phyloP scores from a whole-genome alignment of 768 basidiomycete species.

The Russula compacta region DNA sequence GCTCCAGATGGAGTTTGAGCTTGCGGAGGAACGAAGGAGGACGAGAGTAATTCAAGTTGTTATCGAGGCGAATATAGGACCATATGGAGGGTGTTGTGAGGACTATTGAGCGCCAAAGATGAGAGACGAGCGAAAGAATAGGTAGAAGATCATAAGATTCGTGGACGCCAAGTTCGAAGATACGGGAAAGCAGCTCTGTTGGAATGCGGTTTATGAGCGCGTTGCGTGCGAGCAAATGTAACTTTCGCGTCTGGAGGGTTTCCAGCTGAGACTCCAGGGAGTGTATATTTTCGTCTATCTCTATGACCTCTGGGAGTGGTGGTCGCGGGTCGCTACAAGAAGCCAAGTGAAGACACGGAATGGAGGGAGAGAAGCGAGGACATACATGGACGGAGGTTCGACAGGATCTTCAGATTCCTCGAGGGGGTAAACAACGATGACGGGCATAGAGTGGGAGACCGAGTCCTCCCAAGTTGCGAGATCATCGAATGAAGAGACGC shows the following conservation, averaged over 20 bases:
- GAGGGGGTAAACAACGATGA: conserved; percentile 16
- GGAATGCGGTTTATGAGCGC: conserved; percentile 25
- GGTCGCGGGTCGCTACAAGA: conserved; percentile 24
- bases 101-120: conserved; percentile 23
- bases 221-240: conserved; percentile 21
- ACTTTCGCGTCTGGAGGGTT: conserved; percentile 20
- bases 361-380: background rate
- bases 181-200: conserved; percentile 25
- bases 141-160: conserved; percentile 22
- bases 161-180: conserved; percentile 27
- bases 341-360: background rate
- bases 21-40: conserved; percentile 24
- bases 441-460: conserved; percentile 11
- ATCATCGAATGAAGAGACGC: conserved; percentile 20
- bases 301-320: conserved; percentile 20
- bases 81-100: conserved; percentile 25
- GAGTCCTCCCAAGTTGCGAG: conserved; percentile 22
- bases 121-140: conserved; percentile 24
- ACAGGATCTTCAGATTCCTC: conserved; percentile 17
- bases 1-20: conserved; percentile 21
- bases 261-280: conserved; percentile 23
- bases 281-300: conserved; percentile 23
- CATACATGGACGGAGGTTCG: conserved; percentile 14
- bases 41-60: conserved; percentile 23
- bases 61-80: conserved; percentile 26